phyloP scores from a whole-genome alignment of 2,329 filamentous ascomycete genomes.

The Paecilomyces sp. region DNA sequence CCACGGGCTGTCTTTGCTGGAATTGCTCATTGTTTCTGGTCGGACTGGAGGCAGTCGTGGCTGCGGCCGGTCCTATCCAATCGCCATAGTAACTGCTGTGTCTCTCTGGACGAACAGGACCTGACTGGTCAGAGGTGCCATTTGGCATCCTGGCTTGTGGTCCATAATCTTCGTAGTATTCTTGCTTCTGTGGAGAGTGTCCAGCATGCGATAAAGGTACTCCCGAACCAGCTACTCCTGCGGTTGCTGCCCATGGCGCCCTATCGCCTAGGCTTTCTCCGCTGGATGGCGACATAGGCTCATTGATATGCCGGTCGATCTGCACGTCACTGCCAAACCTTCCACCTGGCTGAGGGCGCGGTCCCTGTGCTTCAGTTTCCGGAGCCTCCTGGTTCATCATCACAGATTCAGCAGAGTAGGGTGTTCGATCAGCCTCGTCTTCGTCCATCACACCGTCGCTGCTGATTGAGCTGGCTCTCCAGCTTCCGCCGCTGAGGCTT shows the following conservation, averaged over 20 bases:
- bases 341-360: slow-evolving; percentile 83
- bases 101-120: slow-evolving; percentile 12
- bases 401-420: slow-evolving; percentile 54
- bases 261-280: slow-evolving; percentile 66
- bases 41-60: slow-evolving; percentile 10
- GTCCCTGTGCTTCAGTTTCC: slow-evolving; percentile 37
- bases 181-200: slow-evolving; percentile 19
- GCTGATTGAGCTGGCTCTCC: slow-evolving; percentile 55
- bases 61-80: slow-evolving; percentile 48
- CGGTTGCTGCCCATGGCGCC: slow-evolving; percentile 54
- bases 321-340: slow-evolving; percentile 93
- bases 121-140: slow-evolving; percentile 4
- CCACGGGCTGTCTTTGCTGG: slow-evolving; percentile 9
- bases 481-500: slow-evolving; percentile 61
- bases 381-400: slow-evolving; percentile 31
- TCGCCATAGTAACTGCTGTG: slow-evolving; percentile 42
- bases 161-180: slow-evolving; percentile 5
- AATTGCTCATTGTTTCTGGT: background rate
- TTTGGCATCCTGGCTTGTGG: slow-evolving; percentile 6
- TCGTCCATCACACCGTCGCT: slow-evolving; percentile 75
- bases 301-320: slow-evolving; percentile 78
- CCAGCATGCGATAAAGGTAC: slow-evolving; percentile 26
- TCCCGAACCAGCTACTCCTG: slow-evolving; percentile 46
- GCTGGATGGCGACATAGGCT: slow-evolving; percentile 72
- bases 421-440: slow-evolving; percentile 58